Percentiles rank a stretch among this genome's conserved stretches.
These are phyloP conservation scores for Agrocybe praecox DNA, from an alignment of 768 basidiomycete species.

Conservation along the genomic window DNA sequence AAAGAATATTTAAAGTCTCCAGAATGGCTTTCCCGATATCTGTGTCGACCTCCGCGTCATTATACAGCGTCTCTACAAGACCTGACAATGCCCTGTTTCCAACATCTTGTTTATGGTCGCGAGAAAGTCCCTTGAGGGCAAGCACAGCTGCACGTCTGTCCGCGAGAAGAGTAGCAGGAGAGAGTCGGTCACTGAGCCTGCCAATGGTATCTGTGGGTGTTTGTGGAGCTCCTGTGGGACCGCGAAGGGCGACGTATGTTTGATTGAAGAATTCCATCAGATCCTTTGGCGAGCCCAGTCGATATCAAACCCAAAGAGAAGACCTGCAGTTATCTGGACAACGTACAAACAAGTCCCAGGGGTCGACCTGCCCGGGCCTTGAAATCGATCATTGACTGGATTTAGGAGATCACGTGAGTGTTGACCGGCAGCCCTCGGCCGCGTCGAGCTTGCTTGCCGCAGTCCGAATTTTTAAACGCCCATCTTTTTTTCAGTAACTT, in stretches of 20 bases:
- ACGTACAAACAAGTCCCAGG: background rate
- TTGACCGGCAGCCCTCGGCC: background rate
- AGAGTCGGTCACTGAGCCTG: slow-evolving; percentile 85
- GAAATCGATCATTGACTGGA: background rate
- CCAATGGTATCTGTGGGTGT: slow-evolving; percentile 84
- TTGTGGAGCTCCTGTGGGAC: slow-evolving; percentile 82
- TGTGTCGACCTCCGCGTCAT: slow-evolving; percentile 87
- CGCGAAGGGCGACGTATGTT: slow-evolving; percentile 84
- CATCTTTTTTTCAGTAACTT: too few species aligned
- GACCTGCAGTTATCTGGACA: background rate
- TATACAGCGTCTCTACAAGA: slow-evolving; percentile 78
- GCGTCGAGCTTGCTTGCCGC: too few species aligned
- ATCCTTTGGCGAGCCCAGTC: background rate
- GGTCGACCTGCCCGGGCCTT: background rate
- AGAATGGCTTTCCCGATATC: slow-evolving; percentile 92
- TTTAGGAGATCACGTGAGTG: background rate
- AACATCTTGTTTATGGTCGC: slow-evolving; percentile 91
- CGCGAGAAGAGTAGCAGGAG: slow-evolving; percentile 86
- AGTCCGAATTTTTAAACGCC: too few species aligned
- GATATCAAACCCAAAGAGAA: background rate
- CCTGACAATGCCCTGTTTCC: slow-evolving; percentile 77
- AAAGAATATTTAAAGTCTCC: slow-evolving; percentile 86
- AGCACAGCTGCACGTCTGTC: slow-evolving; percentile 94
- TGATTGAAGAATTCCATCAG: slow-evolving; percentile 84
- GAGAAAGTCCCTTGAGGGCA: slow-evolving; percentile 87